phyloP scores from a whole-genome alignment of 1,284 basidiomycete species.

The Xerocomus amazonicus region DNA sequence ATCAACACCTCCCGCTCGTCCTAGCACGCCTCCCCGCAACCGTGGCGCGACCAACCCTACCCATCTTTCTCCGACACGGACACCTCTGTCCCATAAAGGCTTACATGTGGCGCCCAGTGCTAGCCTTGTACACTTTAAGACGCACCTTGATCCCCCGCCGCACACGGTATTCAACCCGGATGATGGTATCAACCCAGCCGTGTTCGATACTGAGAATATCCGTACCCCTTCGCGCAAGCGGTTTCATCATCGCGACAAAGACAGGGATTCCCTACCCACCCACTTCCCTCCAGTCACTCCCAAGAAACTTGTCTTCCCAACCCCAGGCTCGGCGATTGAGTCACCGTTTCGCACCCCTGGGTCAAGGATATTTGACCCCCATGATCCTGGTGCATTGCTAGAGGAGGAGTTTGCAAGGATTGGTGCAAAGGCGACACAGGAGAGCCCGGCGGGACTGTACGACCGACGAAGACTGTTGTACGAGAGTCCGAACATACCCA shows the following conservation, averaged over 20 bases:
- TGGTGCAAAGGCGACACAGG: constrained; percentile 39
- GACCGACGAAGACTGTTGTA: constrained; percentile 51
- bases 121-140: constrained; percentile 62
- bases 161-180: constrained; percentile 37
- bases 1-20: constrained; percentile 30
- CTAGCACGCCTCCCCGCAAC: constrained; percentile 32
- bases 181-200: constrained; percentile 36
- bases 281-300: constrained; percentile 55
- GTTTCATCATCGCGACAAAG: constrained; percentile 29
- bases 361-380: constrained; percentile 57
- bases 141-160: constrained; percentile 59
- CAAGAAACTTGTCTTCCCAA: constrained; percentile 46
- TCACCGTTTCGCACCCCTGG: constrained; percentile 63
- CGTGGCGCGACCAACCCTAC: constrained; percentile 22
- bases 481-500: constrained; percentile 51
- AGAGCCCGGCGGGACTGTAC: constrained; percentile 59
- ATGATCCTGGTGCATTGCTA: constrained; percentile 59
- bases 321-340: constrained; percentile 27
- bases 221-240: constrained; percentile 56
- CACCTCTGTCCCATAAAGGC: constrained; percentile 64
- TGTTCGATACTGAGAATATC: constrained; percentile 39
- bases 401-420: constrained; percentile 62
- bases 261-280: constrained; percentile 18
- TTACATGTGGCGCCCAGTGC: constrained; percentile 63
- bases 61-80: constrained; percentile 55